These are phyloP conservation scores for Aspergillus wentii DNA, from an alignment of 495 filamentous ascomycete species.

Conservation along the genomic window DNA sequence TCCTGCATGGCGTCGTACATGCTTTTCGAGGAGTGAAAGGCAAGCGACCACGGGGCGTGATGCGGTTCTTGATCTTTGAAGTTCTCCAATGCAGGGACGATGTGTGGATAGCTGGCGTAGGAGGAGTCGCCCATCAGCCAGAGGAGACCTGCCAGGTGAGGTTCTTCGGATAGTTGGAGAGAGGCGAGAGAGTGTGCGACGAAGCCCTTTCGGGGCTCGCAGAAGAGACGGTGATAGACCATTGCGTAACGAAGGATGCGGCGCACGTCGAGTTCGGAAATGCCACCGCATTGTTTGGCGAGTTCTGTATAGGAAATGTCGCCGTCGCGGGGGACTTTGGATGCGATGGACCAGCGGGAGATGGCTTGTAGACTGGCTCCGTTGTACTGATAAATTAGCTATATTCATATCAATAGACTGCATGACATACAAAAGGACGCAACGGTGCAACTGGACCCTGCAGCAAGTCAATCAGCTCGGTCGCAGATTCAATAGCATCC, in stretches of 20 bases:
- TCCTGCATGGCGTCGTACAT: too few relatives aligned
- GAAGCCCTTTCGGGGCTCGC: conserved; percentile 39
- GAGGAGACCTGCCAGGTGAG: too few relatives aligned
- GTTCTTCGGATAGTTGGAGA: too few relatives aligned
- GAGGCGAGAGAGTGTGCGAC: conserved; percentile 53
- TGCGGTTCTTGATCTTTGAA: too few relatives aligned
- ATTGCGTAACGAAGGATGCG: conserved; percentile 51
- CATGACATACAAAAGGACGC: conserved; percentile 7
- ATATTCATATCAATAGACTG: too few relatives aligned
- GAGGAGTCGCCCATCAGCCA: too few relatives aligned
- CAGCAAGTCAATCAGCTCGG: conserved; percentile 12
- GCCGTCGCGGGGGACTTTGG: conserved; percentile 22
- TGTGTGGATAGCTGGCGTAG: too few relatives aligned
- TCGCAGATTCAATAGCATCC: too few relatives aligned
- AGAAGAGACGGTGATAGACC: conserved; percentile 48
- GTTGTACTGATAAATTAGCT: conserved; percentile 3
- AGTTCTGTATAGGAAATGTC: conserved; percentile 41
- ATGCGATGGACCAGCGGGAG: conserved; percentile 24
- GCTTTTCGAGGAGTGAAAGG: too few relatives aligned
- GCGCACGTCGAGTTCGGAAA: conserved; percentile 42
- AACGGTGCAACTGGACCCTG: conserved; percentile 10
- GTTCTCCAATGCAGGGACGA: too few relatives aligned
- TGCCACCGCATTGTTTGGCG: conserved; percentile 27
- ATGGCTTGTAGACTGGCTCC: conserved; percentile 21
- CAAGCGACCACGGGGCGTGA: too few relatives aligned